Conservation (phyloP, 495 filamentous ascomycete species). For the Immersiella caudata region DNA sequence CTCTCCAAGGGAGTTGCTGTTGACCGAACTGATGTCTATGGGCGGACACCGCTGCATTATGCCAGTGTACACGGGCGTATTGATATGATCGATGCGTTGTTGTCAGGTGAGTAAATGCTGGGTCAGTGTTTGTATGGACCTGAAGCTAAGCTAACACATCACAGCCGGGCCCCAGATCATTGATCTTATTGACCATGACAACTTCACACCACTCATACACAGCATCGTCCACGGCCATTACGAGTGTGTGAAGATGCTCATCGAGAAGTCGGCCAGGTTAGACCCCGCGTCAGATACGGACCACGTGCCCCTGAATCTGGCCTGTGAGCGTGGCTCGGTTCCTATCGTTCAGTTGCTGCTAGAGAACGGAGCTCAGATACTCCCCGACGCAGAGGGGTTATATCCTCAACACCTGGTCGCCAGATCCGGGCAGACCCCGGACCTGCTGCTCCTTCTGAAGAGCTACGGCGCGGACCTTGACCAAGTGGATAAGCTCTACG, state of each 20-base stretch:
- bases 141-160: conserved; percentile 15
- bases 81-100: conserved; percentile 76
- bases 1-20: conserved; percentile 72
- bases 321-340: conserved; percentile 87
- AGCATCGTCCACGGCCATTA: conserved; percentile 85
- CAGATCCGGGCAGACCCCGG: conserved; percentile 78
- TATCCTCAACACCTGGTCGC: conserved; percentile 98
- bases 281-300: conserved; percentile 82
- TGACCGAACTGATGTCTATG: conserved; percentile 86
- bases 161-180: conserved; percentile 64
- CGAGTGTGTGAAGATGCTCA: conserved; percentile 73
- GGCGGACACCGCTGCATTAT: conserved; percentile 91
- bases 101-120: conserved; percentile 51
- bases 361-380: conserved; percentile 70
- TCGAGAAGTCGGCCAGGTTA: conserved; percentile 72
- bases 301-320: conserved; percentile 91
- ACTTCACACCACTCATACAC: conserved; percentile 94
- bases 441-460: conserved; percentile 76
- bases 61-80: conserved; percentile 91
- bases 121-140: neutral
- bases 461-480: conserved; percentile 89
- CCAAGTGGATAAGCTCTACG: conserved; percentile 91
- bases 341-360: conserved; percentile 82
- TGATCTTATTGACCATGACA: conserved; percentile 88
- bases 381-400: conserved; percentile 92